Evolutionary conservation across 306 rosid species (phyloP).

Genomic region (Herpetospermum pedunculosum): DNA sequence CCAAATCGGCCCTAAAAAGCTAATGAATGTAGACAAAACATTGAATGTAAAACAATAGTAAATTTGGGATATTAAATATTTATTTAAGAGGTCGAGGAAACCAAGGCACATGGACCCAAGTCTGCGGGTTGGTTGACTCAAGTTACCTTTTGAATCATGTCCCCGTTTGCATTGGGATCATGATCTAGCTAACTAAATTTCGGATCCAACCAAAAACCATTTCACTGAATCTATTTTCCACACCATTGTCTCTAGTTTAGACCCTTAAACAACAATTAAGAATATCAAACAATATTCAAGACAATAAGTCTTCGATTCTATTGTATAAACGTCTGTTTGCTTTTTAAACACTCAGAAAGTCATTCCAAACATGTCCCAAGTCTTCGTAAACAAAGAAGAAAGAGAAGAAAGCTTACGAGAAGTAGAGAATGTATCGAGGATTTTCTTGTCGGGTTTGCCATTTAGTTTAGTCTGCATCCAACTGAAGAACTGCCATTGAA

Average conservation of each 20-base stretch:
- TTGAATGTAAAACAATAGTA: neutral
- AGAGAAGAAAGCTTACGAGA: slow-evolving; percentile 38
- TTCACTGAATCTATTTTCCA: neutral
- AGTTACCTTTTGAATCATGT: slow-evolving; percentile 8
- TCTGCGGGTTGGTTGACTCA: neutral
- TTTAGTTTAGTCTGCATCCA: slow-evolving; percentile 87
- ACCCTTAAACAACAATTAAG: neutral
- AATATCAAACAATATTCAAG: neutral
- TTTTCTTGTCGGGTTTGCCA: slow-evolving; percentile 57
- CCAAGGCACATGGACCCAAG: slow-evolving; percentile 4
- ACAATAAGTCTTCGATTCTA: neutral
- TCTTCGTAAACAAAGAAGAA: too few species aligned
- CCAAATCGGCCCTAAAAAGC: too few species aligned
- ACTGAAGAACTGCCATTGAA: slow-evolving; percentile 56
- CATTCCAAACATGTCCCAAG: too few species aligned
- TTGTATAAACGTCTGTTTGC: too few species aligned
- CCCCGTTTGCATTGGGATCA: slow-evolving; percentile 8
- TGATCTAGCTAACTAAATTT: slow-evolving; percentile 7
- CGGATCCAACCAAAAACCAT: slow-evolving; percentile 7
- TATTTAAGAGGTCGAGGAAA: neutral
- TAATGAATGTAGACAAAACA: neutral
- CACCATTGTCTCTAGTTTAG: neutral
- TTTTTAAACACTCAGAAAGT: too few species aligned
- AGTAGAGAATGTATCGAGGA: slow-evolving; percentile 26
- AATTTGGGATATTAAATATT: neutral